Base-by-base conservation (phyloP, 768 basidiomycete species). In the Macrolepiota dolichaula region DNA sequence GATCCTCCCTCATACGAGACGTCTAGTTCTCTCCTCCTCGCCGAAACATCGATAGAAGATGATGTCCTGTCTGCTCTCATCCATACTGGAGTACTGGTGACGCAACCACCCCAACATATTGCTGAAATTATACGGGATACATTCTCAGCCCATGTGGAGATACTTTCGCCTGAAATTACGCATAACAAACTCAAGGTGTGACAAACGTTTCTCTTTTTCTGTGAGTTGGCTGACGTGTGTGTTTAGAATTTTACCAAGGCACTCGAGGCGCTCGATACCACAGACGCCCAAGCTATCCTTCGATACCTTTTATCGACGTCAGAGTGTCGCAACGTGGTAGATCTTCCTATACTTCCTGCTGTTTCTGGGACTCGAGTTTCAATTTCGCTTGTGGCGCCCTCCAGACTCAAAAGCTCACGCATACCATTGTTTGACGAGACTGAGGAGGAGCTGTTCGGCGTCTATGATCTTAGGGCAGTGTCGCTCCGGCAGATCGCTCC, bases 271-370 rank as follows among this genome's bases (percentile, higher is more conserved):
- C 52, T 61, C 15, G 24, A 25, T 47, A 52, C 47, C 32, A 44
- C 40, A 1, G 64, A 65, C 24, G 52, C 65, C 11, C 29, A 53
- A 0, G 37, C 59, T 4, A 59, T 78, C 15, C 63, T 72, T 6
- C 57, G 59, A 3, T 82, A 79, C 61, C 71, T 81, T 0, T 65
- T 81, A 1, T 74, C 74, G 0, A 67, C 68, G 0, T 55, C 65
- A 0, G 63, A 76, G 24, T 50, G 80, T 15, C 58, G 60, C 11
- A 70, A 77, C 52, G 52, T 82, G 3, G 59, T 73, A 19, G 74
- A 71, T 2, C 66, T 82, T 1, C 79, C 78, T 1, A 51, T 82
- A 22, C 44, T 81, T n/a, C 72, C 73, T 1, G 59, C 73, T 1
- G 64, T 73, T 1, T 67, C 65, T 11, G 72, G 69, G 4, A 42